Percentiles rank a stretch among this genome's conserved stretches.
Conservation (phyloP, 148 eudicot species). For the Rhododendron ferrugineum region DNA sequence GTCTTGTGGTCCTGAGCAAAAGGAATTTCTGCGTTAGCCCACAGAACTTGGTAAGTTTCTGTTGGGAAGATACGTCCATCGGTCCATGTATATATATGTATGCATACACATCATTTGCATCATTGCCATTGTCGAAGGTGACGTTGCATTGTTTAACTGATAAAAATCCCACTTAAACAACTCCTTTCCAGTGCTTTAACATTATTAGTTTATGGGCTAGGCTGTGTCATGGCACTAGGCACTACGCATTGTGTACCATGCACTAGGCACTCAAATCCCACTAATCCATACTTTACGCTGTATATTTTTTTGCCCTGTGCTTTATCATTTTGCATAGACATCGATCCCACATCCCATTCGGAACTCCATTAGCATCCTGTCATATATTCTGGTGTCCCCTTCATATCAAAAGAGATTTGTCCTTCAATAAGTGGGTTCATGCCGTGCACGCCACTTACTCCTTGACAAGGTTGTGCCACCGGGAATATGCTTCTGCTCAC, state of each 20-base stretch:
- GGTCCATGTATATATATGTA: background rate
- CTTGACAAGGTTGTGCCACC: background rate
- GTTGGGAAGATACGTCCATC: background rate
- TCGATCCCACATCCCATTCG: constrained; percentile 1
- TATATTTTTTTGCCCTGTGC: background rate
- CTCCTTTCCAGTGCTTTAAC: background rate
- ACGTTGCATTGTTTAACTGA: background rate
- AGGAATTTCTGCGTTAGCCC: background rate
- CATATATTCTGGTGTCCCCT: background rate
- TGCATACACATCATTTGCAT: background rate
- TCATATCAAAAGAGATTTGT: background rate
- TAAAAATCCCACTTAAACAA: background rate
- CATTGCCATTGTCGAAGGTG: background rate
- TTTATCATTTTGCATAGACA: background rate
- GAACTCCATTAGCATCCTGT: background rate
- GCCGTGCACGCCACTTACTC: background rate
- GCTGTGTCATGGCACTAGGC: background rate
- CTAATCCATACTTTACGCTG: background rate
- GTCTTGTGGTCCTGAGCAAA: background rate
- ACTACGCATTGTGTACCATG: background rate
- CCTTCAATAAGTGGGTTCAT: background rate
- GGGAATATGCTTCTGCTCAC: background rate
- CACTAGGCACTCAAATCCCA: constrained; percentile 4
- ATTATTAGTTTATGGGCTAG: background rate
- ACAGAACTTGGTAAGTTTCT: constrained; percentile 4